Base-by-base conservation (phyloP, 2,329 filamentous ascomycete genomes). In the Simplicillium sp. region DNA sequence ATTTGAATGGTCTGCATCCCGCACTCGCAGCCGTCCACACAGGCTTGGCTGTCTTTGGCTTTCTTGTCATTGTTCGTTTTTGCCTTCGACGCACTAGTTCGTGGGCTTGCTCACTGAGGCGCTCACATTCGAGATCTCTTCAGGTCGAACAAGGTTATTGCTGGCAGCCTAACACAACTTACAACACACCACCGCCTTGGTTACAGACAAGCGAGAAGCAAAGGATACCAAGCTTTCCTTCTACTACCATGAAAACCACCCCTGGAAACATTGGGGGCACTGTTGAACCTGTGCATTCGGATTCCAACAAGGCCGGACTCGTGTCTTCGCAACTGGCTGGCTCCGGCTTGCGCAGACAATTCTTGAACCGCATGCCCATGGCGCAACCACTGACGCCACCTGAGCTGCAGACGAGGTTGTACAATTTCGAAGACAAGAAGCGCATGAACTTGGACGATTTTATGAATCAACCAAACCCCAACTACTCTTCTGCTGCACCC, bases 331-430 rank as follows among this genome's bases (percentile, higher is more conserved):
- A 25, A 9, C 20, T 25, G 20, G 6, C 20, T 5, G 20, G 20
- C 20, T 25, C 20, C 20, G 20, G 20, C 20, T 25, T 25, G 20
- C 20, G 20, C 20, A 52, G 53, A 38, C 52, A 53, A 32, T 44
- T 62, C 45, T 53, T 62, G 44, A 54, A 60, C 37, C 59, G 64
- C 35, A 61, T 60, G 41, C 65, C 65, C 39, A 68, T 63, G 38
- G 66, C 70, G 35, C 65, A 66, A 42, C 70, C 71, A 42, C 54
- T 74, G 50, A 75, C 68, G 34, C 66, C 71, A 11, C 67, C 70
- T 7, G 61, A 64, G 44, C 53, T 68, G 39, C 66, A 65, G 42
- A 55, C 60, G 37, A 56, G 57, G 34, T 53, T 62, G 41, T 71
- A 68, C 48, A 59, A 61, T 11, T 64, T 72, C 44, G 57, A 71